Evolutionary conservation across 495 filamentous ascomycete species (phyloP).

Genomic region (Rhypophila decipiens): DNA sequence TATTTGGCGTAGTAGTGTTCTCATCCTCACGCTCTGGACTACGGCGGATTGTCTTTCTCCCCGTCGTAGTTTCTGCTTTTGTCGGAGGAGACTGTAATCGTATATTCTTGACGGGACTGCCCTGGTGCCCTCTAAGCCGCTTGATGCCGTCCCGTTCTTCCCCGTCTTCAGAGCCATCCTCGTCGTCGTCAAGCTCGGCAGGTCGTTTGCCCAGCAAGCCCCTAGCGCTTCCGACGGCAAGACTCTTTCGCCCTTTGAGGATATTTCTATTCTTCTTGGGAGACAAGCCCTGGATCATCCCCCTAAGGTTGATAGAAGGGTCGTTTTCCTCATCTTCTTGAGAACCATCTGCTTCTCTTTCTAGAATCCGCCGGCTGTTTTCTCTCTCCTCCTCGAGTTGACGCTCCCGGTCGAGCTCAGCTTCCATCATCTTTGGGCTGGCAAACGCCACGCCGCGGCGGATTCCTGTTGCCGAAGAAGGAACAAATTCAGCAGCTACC

Average conservation of each 20-base stretch:
- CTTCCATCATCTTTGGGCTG: constrained; percentile 59
- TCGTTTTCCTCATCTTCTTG: constrained; percentile 54
- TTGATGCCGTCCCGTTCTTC: constrained; percentile 59
- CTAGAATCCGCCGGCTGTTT: constrained; percentile 48
- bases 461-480: constrained; percentile 24
- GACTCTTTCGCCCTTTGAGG: constrained; percentile 64
- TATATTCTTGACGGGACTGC: constrained; percentile 72
- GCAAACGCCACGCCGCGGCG: constrained; percentile 54
- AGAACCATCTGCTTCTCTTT: constrained; percentile 39
- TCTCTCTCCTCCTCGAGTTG: constrained; percentile 57
- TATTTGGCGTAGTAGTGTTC: constrained; percentile 33
- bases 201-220: constrained; percentile 72
- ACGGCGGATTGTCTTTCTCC: constrained; percentile 48
- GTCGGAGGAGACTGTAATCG: constrained; percentile 59
- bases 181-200: constrained; percentile 61
- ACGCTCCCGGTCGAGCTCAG: constrained; percentile 62
- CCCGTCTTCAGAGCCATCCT: constrained; percentile 65
- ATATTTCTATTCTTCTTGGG: constrained; percentile 71
- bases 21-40: constrained; percentile 19
- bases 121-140: constrained; percentile 60
- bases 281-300: constrained; percentile 70
- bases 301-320: constrained; percentile 57
- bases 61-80: constrained; percentile 54
- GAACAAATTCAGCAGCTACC: constrained; percentile 54
- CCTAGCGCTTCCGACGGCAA: constrained; percentile 67